Base-by-base conservation (phyloP, 2,329 filamentous ascomycete genomes). In the Meredithiella fracta region DNA sequence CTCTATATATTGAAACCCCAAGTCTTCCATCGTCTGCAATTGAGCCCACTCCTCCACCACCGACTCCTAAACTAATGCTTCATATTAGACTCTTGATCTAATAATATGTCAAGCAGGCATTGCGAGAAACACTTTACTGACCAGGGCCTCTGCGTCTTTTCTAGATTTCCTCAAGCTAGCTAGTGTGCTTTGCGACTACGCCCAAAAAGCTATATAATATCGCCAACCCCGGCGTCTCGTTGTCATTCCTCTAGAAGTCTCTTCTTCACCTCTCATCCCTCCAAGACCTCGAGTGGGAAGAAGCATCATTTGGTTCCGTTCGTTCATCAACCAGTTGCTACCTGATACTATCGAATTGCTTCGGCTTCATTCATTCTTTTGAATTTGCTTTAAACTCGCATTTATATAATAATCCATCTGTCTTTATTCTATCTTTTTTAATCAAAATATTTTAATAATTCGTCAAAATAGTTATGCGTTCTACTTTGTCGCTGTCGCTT, bases 391-490 rank as follows among this genome's bases (percentile, higher is more conserved):
- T 51, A 17, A 26, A 4, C 20, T 25, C 38, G 22, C 49, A 31
- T 51, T 29, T 20, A n/a, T 51, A n/a, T 8, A 29, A 23, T 29
- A 51, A 34, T 26, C 37, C 22, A 15, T n/a, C 25, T 54, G 23
- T 23, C 11, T 14, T 25, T 9, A 2, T 25, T 22, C 20, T 15
- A 54, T 54, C 25, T 11, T 34, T 42, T 53, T 40, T n/a, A n/a
- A n/a, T n/a, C n/a, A n/a, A n/a, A 22, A 25, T 44, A 22, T 17
- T 15, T 34, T 54, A 17, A 37, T 49, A 54, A 11, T 34, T 56
- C 61, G 37, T 61, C 64, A 64, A 47, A 61, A 72, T 72, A 68
- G 67, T 71, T 50, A 47, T 54, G 53, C 66, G 66, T 47, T 60
- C 67, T 26, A 62, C 61, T 54, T 50, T 67, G 34, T 61, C 68